These are phyloP conservation scores for Colletotrichum gigasporum DNA, from an alignment of 2,329 filamentous ascomycete species.

Conservation along the genomic window DNA sequence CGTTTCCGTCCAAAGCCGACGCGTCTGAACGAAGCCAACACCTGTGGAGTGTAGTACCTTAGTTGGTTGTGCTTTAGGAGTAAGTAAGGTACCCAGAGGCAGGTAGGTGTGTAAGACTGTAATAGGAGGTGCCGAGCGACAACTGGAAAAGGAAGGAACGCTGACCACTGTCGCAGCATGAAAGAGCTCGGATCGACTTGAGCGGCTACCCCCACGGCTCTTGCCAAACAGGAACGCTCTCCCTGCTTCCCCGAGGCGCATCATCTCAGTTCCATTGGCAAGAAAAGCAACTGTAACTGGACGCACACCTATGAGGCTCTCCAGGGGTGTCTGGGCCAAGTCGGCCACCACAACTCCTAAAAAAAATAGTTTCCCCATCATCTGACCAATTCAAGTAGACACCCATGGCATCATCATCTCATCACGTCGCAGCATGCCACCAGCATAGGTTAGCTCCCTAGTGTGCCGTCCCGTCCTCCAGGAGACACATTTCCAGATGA, in stretches of 20 bases:
- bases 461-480: background rate
- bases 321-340: conserved; percentile 18
- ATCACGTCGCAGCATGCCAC: background rate
- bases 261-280: no score
- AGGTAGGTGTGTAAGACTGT: no score
- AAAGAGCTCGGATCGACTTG: background rate
- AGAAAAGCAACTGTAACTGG: background rate
- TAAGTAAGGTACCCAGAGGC: no score
- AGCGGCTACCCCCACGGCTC: background rate
- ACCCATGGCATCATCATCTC: conserved; percentile 3
- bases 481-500: background rate
- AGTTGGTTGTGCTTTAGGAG: no score
- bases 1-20: no score
- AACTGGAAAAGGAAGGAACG: no score
- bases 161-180: no score
- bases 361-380: conserved; percentile 4
- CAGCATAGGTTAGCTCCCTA: background rate
- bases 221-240: background rate
- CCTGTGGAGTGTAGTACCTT: no score
- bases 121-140: no score
- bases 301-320: background rate
- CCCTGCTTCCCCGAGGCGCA: no score
- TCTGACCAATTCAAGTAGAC: conserved; percentile 26
- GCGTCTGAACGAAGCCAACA: no score
- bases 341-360: background rate